phyloP scores from a whole-genome alignment of 495 filamentous ascomycete genomes.

The Penicillium bovifimosum region DNA sequence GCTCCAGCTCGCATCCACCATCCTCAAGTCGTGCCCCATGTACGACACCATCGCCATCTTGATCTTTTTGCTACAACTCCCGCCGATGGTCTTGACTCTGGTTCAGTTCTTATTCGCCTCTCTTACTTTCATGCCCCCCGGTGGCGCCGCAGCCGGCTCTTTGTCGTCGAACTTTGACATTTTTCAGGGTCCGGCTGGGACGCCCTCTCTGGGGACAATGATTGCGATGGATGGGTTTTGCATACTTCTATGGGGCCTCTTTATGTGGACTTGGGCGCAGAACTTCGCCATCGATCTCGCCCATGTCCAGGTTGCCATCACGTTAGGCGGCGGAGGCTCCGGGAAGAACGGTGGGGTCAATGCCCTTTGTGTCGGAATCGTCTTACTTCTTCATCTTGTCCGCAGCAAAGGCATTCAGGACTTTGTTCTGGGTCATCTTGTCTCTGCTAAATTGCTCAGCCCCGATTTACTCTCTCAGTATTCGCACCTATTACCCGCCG shows the following conservation, averaged over 20 bases:
- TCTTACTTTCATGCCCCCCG: constrained; percentile 86
- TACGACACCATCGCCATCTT: constrained; percentile 96
- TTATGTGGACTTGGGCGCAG: constrained; percentile 83
- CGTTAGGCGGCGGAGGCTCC: constrained; percentile 78
- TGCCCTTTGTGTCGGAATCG: constrained; percentile 73
- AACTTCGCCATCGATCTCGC: constrained; percentile 89
- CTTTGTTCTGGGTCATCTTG: constrained; percentile 42
- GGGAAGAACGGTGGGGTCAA: constrained; percentile 68
- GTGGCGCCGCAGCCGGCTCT: constrained; percentile 44
- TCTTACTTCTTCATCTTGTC: constrained; percentile 61
- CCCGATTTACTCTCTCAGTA: constrained; percentile 42
- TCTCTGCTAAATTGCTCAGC: constrained; percentile 42
- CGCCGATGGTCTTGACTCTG: constrained; percentile 80
- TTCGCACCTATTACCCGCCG: constrained; percentile 38
- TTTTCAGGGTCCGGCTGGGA: constrained; percentile 64
- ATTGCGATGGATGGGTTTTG: constrained; percentile 76
- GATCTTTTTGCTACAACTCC: constrained; percentile 95
- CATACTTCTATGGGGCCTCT: constrained; percentile 73
- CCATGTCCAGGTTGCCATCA: constrained; percentile 91
- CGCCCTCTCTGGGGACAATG: constrained; percentile 73
- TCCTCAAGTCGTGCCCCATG: constrained; percentile 83
- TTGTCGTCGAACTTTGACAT: constrained; percentile 65
- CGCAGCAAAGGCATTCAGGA: constrained; percentile 54
- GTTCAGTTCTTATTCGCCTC: constrained; percentile 92
- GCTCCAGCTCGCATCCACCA: constrained; percentile 71